These are phyloP conservation scores for Limtongia smithiae DNA, from an alignment of 805 yeast species.

Conservation along the genomic window DNA sequence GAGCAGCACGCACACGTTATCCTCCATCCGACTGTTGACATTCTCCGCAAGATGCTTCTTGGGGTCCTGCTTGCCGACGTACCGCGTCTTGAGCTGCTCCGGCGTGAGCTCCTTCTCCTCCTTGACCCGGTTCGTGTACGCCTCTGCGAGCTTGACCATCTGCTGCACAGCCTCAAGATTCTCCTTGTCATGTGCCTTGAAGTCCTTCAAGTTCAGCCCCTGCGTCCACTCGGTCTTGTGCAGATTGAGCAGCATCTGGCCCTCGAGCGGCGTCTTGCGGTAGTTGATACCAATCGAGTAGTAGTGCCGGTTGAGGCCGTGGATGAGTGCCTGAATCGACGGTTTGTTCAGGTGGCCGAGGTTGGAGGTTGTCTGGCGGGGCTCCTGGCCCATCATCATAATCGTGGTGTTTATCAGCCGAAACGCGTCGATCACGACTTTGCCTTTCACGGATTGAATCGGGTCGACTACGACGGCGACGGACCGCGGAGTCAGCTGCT, in stretches of 20 bases:
- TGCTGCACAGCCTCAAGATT: constrained; percentile 69
- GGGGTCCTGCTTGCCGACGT: constrained; percentile 98
- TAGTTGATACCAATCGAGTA: constrained; percentile 94
- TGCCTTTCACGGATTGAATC: constrained; percentile 96
- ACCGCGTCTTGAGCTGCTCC: constrained; percentile 88
- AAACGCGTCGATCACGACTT: constrained; percentile 98
- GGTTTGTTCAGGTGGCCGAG: constrained; percentile 95
- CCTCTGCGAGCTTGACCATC: constrained; percentile 86
- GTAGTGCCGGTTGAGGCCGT: constrained; percentile 94
- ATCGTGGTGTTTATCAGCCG: constrained; percentile 85
- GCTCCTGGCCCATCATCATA: constrained; percentile 94
- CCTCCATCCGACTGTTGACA: constrained; percentile 81
- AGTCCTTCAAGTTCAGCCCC: constrained; percentile 76
- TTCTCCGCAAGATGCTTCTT: constrained; percentile 93
- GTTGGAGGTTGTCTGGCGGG: constrained; percentile 95
- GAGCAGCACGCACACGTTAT: constrained; percentile 79
- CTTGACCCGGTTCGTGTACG: constrained; percentile 81
- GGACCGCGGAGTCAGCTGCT: constrained; percentile 89
- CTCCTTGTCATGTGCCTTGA: constrained; percentile 68
- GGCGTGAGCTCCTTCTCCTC: constrained; percentile 88
- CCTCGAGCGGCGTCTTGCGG: constrained; percentile 86
- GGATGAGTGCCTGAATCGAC: constrained; percentile 92
- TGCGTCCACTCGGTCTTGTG: constrained; percentile 96
- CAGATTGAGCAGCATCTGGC: constrained; percentile 86
- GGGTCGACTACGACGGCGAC: constrained; percentile 99